Conservation (phyloP, 768 basidiomycete species). For the Clavulina sp. region DNA sequence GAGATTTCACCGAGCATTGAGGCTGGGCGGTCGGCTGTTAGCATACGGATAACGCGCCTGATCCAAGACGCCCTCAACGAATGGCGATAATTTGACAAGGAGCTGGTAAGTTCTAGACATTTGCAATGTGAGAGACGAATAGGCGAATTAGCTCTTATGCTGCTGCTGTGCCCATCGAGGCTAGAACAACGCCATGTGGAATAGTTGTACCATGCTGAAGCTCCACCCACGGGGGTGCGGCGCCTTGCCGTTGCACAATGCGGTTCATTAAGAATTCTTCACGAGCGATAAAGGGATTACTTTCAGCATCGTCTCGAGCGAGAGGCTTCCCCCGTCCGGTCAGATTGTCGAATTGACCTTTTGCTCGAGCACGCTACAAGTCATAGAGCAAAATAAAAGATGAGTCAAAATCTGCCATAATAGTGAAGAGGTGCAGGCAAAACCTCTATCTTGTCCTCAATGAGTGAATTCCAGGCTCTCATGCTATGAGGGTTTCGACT, state of each 20-base stretch:
- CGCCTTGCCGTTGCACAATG: conserved; percentile 67
- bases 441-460: conserved; percentile 71
- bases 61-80: conserved; percentile 52
- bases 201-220: conserved; percentile 50
- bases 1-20: conserved; percentile 21
- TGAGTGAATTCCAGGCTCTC: conserved; percentile 57
- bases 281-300: conserved; percentile 49
- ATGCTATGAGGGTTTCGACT: conserved; percentile 38
- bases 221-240: conserved; percentile 75
- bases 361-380: conserved; percentile 40
- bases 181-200: conserved; percentile 23
- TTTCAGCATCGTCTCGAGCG: conserved; percentile 25
- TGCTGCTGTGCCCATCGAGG: not conserved
- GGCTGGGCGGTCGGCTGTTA: conserved; percentile 30
- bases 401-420: conserved; percentile 8
- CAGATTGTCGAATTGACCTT: conserved; percentile 54
- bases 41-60: conserved; percentile 50
- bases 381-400: not conserved
- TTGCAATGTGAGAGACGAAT: not conserved
- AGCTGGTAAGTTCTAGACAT: conserved; percentile 43
- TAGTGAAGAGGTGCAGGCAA: not conserved
- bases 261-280: conserved; percentile 79
- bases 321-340: conserved; percentile 48
- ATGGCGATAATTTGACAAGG: conserved; percentile 43
- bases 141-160: not conserved